Conservation (phyloP, 495 filamentous ascomycete genomes). For the Hypoxylon intermedium region DNA sequence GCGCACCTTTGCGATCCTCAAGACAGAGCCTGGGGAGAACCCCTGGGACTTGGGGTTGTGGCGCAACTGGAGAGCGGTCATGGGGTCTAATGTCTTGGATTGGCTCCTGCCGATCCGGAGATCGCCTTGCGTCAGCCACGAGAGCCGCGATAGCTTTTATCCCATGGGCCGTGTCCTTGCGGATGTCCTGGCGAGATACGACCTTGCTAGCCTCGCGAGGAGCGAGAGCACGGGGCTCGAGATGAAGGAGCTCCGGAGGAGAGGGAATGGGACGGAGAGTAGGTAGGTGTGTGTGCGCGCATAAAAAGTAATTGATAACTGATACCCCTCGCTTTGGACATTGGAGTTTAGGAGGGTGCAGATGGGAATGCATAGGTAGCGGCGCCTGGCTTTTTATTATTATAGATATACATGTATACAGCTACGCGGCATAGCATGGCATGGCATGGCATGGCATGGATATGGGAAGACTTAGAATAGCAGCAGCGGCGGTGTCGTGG, state of each 20-base stretch:
- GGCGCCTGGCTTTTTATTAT: slow-evolving; percentile 34
- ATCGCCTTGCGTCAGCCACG: slow-evolving; percentile 66
- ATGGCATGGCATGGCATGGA: too few species aligned
- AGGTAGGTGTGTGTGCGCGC: too few species aligned
- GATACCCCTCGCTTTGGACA: too few species aligned
- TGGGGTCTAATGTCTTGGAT: slow-evolving; percentile 72
- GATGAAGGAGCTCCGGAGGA: slow-evolving; percentile 37
- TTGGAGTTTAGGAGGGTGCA: too few species aligned
- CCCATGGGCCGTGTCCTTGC: slow-evolving; percentile 52
- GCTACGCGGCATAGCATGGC: too few species aligned
- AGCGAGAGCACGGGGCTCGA: slow-evolving; percentile 31
- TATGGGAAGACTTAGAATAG: slow-evolving; percentile 3
- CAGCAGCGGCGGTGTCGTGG: too few species aligned
- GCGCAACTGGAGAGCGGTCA: slow-evolving; percentile 75
- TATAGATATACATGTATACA: too few species aligned
- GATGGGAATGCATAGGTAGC: slow-evolving; percentile 8
- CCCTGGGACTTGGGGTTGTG: slow-evolving; percentile 74
- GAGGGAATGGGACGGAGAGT: background rate
- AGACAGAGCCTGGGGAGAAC: slow-evolving; percentile 75
- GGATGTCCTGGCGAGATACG: slow-evolving; percentile 45
- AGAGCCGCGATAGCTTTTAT: slow-evolving; percentile 57
- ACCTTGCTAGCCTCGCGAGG: slow-evolving; percentile 43
- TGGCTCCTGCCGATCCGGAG: slow-evolving; percentile 75
- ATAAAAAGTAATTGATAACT: too few species aligned
- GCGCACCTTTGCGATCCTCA: slow-evolving; percentile 77